A percentile compares a stretch with the other conserved stretches of the same genome.
phyloP scores from a whole-genome alignment of 1,139 yeast species.

The Scheffersomyces lignicola region DNA sequence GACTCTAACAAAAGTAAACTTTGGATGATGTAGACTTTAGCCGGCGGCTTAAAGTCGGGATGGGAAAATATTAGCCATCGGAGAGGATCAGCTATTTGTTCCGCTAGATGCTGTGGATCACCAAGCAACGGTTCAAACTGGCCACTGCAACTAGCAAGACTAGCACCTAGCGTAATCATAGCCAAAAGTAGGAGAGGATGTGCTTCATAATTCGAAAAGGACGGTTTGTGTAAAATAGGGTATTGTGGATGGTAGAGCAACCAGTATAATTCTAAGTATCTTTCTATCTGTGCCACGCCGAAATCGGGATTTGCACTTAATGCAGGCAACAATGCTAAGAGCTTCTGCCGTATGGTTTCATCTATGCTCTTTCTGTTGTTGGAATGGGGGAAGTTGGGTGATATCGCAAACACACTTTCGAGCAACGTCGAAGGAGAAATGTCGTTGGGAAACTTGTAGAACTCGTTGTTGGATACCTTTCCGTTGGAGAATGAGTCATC shows the following conservation, averaged over 20 bases:
- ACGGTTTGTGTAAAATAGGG: slow-evolving; percentile 61
- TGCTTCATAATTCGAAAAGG: slow-evolving; percentile 52
- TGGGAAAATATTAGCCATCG: slow-evolving; percentile 61
- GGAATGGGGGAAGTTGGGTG: slow-evolving; percentile 29
- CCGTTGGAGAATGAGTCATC: slow-evolving; percentile 17
- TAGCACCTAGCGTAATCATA: slow-evolving; percentile 59
- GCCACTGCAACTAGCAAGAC: slow-evolving; percentile 22
- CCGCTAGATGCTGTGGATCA: slow-evolving; percentile 23
- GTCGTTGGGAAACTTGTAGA: slow-evolving; percentile 17
- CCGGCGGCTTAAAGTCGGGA: slow-evolving; percentile 53
- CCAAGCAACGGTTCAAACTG: slow-evolving; percentile 14
- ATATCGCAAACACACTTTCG: slow-evolving; percentile 33
- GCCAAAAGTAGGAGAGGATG: slow-evolving; percentile 55
- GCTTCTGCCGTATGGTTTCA: slow-evolving; percentile 26
- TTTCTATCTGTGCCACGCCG: slow-evolving; percentile 22
- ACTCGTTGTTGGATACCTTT: slow-evolving; percentile 11
- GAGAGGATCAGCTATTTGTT: slow-evolving; percentile 57
- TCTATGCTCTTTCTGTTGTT: slow-evolving; percentile 24
- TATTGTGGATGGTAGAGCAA: slow-evolving; percentile 56
- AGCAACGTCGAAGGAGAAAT: slow-evolving; percentile 25
- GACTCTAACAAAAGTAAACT: slow-evolving; percentile 58
- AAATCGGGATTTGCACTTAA: slow-evolving; percentile 30
- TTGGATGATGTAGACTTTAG: slow-evolving; percentile 65
- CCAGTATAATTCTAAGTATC: slow-evolving; percentile 48
- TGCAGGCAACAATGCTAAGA: slow-evolving; percentile 33